Percentiles rank a stretch among this genome's conserved stretches.
Evolutionary conservation across 116 monocot species (phyloP).

Genomic region (Posidonia oceanica): DNA sequence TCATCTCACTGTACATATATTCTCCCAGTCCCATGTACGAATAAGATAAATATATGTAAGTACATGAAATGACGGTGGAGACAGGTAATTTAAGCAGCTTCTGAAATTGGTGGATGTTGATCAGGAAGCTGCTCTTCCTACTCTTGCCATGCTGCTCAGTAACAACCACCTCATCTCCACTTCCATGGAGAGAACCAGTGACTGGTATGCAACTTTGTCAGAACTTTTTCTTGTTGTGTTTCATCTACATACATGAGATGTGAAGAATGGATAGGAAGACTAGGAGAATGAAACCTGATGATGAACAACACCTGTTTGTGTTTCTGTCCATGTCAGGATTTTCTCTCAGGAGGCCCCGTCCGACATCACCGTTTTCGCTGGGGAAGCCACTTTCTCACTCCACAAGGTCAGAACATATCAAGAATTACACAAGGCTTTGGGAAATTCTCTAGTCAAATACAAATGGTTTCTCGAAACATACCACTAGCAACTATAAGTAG

Average conservation of each 20-base stretch:
- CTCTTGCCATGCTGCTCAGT: conserved; percentile 3
- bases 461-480: not conserved
- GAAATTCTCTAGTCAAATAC: not conserved
- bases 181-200: conserved; percentile 64
- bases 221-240: not conserved
- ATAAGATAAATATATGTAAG: too few relatives aligned
- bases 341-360: conserved; percentile 61
- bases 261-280: too few relatives aligned
- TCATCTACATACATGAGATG: not conserved
- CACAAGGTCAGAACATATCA: conserved; percentile 43
- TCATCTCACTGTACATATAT: too few relatives aligned
- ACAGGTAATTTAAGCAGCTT: not conserved
- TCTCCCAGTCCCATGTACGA: too few relatives aligned
- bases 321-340: conserved; percentile 34
- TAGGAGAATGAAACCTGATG: not conserved
- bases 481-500: too few relatives aligned
- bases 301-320: conserved; percentile 7
- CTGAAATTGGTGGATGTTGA: conserved; percentile 3
- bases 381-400: conserved; percentile 45
- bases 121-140: not conserved
- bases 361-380: conserved; percentile 47
- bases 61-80: too few relatives aligned
- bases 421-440: not conserved
- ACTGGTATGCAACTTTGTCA: conserved; percentile 36
- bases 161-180: conserved; percentile 23